A percentile compares a stretch with the other conserved stretches of the same genome.
Evolutionary conservation across 345 rosid species (phyloP).

Genomic region (Odontarrhena argentea): DNA sequence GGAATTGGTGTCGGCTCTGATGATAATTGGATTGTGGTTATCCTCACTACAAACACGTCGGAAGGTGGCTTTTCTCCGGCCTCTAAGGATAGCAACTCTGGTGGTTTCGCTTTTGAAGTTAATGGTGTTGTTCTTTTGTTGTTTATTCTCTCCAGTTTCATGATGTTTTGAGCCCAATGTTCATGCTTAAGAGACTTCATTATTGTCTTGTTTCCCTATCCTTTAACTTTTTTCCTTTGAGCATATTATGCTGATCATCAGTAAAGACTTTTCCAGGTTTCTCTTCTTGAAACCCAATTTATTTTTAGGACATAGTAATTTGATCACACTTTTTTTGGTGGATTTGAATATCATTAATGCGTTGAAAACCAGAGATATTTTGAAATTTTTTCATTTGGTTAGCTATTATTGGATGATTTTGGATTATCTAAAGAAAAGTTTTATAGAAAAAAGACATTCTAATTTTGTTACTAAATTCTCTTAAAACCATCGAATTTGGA

Average conservation of each 20-base stretch:
- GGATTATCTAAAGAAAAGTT: no score
- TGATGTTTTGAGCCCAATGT: constrained; percentile 25
- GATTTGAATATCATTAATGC: no score
- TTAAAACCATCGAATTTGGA: no score
- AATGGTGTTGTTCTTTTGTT: constrained; percentile 5
- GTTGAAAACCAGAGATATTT: no score
- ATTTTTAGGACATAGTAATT: no score
- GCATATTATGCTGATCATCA: not conserved
- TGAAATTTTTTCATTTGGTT: no score
- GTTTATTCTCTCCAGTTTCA: constrained; percentile 17
- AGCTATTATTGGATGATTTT: no score
- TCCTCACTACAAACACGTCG: constrained; percentile 64
- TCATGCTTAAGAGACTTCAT: not conserved
- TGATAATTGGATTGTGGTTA: constrained; percentile 74
- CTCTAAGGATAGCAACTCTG: constrained; percentile 11
- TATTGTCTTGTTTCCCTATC: not conserved
- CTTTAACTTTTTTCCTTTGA: not conserved
- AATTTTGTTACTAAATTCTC: no score
- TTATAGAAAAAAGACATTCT: no score
- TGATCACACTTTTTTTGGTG: no score
- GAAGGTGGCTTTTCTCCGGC: constrained; percentile 58
- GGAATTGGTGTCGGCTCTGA: constrained; percentile 77
- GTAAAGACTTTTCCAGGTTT: not conserved
- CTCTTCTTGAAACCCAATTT: not conserved
- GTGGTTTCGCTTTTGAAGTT: not conserved